Conservation (phyloP, 2,329 filamentous ascomycete genomes). For the Orbilia quercus region DNA sequence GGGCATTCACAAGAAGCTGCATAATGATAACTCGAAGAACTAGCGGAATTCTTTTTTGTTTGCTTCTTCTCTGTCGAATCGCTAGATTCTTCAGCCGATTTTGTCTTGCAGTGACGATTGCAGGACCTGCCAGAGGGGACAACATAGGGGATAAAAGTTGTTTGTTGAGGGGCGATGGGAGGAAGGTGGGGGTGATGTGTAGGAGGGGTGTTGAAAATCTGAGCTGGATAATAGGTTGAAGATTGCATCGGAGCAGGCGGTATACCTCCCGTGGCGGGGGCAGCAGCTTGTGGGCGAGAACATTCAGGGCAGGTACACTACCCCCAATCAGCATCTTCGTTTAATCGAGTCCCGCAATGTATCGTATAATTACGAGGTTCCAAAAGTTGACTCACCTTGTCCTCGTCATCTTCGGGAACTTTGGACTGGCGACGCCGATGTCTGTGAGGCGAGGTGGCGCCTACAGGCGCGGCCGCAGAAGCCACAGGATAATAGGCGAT, state of each 20-base stretch:
- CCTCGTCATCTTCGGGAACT: conserved; percentile 19
- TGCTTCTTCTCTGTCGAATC: conserved; percentile 12
- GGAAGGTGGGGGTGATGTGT: background rate
- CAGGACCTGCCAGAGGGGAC: conserved; percentile 10
- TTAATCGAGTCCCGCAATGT: background rate
- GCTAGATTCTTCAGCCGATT: conserved; percentile 1
- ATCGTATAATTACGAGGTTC: background rate
- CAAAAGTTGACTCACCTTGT: conserved; percentile 21
- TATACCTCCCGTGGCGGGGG: background rate
- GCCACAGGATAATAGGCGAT: conserved; percentile 44
- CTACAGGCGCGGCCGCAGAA: conserved; percentile 5
- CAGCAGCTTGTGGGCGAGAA: background rate
- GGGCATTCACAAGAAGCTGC: conserved; percentile 28
- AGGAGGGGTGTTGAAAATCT: no score
- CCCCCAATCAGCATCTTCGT: background rate
- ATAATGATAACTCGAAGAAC: conserved; percentile 34
- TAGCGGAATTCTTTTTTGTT: conserved; percentile 10
- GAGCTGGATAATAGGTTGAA: conserved; percentile 27
- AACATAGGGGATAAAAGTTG: conserved; percentile 49
- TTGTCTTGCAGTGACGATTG: conserved; percentile 15
- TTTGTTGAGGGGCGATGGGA: conserved; percentile 23
- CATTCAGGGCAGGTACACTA: conserved; percentile 47
- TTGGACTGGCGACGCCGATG: conserved; percentile 18
- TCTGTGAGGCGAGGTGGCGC: background rate
- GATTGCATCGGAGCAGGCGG: background rate